A percentile compares a stretch with the other conserved stretches of the same genome.
Evolutionary conservation across 2,329 filamentous ascomycete genomes (phyloP).

Genomic region (Fusarium buxicola): DNA sequence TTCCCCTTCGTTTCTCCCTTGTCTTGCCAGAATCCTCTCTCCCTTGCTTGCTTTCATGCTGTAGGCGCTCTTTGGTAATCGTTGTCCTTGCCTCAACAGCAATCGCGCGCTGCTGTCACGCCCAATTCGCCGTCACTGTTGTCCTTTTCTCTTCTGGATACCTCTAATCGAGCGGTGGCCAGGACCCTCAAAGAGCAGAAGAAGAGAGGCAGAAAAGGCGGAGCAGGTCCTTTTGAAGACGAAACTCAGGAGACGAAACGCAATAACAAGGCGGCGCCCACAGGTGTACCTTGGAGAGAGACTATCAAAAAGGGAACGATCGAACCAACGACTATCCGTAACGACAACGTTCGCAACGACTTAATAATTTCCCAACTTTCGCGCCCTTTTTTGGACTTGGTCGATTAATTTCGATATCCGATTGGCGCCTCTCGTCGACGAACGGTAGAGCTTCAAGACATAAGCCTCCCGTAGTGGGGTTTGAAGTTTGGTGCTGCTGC

Average conservation of each 20-base stretch:
- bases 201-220: slow-evolving; percentile 21
- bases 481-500: not conserved
- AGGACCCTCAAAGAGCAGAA: slow-evolving; percentile 14
- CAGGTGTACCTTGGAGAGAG: too few species aligned
- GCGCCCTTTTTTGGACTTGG: slow-evolving; percentile 16
- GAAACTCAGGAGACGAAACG: slow-evolving; percentile 13
- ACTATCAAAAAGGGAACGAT: slow-evolving; percentile 19
- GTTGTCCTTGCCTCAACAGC: slow-evolving; percentile 6
- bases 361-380: slow-evolving; percentile 27
- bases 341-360: slow-evolving; percentile 9
- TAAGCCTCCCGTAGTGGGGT: not conserved
- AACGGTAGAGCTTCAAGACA: slow-evolving; percentile 8
- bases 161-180: slow-evolving; percentile 20
- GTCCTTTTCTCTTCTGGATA: slow-evolving; percentile 14
- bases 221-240: slow-evolving; percentile 17
- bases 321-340: slow-evolving; percentile 15
- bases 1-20: slow-evolving; percentile 34
- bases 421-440: slow-evolving; percentile 19
- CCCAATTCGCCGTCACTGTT: not conserved
- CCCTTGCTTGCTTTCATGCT: slow-evolving; percentile 16
- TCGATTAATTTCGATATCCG: slow-evolving; percentile 26
- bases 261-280: slow-evolving; percentile 1
- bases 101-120: slow-evolving; percentile 8
- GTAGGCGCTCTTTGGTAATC: slow-evolving; percentile 7
- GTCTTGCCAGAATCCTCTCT: slow-evolving; percentile 11